phyloP scores from a whole-genome alignment of 352 stramenopile genomes.

The Elongisporangium anandrum region DNA sequence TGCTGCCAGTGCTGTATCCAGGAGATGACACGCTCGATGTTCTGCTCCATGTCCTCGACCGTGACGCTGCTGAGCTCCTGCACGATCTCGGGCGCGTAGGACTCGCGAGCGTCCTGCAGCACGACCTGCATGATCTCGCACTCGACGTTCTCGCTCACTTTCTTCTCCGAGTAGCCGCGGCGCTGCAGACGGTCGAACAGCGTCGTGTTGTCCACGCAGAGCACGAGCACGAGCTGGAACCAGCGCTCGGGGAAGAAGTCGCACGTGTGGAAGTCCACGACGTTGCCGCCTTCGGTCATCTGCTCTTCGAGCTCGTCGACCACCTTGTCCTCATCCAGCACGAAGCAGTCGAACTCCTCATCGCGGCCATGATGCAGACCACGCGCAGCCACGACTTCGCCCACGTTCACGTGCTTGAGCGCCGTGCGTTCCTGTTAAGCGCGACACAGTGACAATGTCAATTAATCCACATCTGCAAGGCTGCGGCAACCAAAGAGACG shows the following conservation, averaged over 20 bases:
- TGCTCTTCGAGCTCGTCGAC: slow-evolving; percentile 93
- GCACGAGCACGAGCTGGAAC: slow-evolving; percentile 94
- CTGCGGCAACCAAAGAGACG: background rate
- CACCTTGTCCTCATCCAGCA: slow-evolving; percentile 97
- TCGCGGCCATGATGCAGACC: slow-evolving; percentile 83
- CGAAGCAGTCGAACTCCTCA: slow-evolving; percentile 94
- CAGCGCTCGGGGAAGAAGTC: slow-evolving; percentile 98
- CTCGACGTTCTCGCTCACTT: slow-evolving; percentile 95
- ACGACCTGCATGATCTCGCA: slow-evolving; percentile 99
- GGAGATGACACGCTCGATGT: slow-evolving; percentile 87
- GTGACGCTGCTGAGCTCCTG: slow-evolving; percentile 94
- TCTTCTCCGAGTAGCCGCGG: slow-evolving; percentile 94
- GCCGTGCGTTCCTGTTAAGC: slow-evolving; percentile 62
- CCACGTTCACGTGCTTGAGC: slow-evolving; percentile 93
- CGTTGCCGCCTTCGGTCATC: slow-evolving; percentile 82
- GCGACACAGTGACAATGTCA: no score
- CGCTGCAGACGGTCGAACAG: slow-evolving; percentile 86
- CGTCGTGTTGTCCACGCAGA: slow-evolving; percentile 90
- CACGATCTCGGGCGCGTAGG: slow-evolving; percentile 94
- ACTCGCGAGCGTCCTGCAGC: slow-evolving; percentile 94
- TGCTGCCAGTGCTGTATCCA: slow-evolving; percentile 93
- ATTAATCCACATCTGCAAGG: slow-evolving; percentile 3
- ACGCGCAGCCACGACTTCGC: slow-evolving; percentile 89
- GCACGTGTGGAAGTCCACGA: slow-evolving; percentile 97
- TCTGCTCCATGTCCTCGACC: slow-evolving; percentile 95